Evolutionary conservation across 805 yeast species (phyloP), one percentile per base, ranked within the genome.

Genomic region (Hanseniaspora mollemarum): DNA sequence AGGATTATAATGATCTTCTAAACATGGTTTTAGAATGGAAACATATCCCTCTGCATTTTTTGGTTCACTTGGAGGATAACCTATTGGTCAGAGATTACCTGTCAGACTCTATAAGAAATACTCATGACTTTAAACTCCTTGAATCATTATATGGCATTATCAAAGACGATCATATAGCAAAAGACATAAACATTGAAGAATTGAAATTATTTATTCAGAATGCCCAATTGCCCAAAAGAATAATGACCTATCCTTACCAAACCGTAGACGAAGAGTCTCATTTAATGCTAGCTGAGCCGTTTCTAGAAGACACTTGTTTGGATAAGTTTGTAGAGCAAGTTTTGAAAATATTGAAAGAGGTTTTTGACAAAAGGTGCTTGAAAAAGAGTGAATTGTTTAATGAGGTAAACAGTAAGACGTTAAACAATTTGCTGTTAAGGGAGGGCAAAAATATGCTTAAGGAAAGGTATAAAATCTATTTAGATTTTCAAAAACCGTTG

Each of bases 1-100:
- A 32, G 9, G 53, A 49, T 39, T 49, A 49, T 26, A 49, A 49
- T 24, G 45, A 49, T 24, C 35, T 42, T n/a, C 31, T 42, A 1
- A n/a, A 21, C 2, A 32, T 41, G 37, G 18, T 43, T 25, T 19
- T 38, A 8, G 43, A 29, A 15, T 9, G 15, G 1, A 24, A 21
- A 13, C 29, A 38, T 16, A 43, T 50, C 18, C 49, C 46, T 10
- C 3, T 38, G 2, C 37, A 38, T 10, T 9, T 43, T 3, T n/a
- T 43, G 15, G 4, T 37, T 3, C 32, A 50, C 15, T 40, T 43
- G 15, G 24, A 31, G 19, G 41, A 43, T 4, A 50, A 50, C 15
- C 28, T 19, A 22, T 33, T 50, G 31, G 46, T 32, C 1, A 39
- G 24, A 28, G 41, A 43, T 10, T 45, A 38, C 18, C 22, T 33